Evolutionary conservation across 192 early-diverging fungal genomes (phyloP).

Genomic region (Linnemannia hyalina): DNA sequence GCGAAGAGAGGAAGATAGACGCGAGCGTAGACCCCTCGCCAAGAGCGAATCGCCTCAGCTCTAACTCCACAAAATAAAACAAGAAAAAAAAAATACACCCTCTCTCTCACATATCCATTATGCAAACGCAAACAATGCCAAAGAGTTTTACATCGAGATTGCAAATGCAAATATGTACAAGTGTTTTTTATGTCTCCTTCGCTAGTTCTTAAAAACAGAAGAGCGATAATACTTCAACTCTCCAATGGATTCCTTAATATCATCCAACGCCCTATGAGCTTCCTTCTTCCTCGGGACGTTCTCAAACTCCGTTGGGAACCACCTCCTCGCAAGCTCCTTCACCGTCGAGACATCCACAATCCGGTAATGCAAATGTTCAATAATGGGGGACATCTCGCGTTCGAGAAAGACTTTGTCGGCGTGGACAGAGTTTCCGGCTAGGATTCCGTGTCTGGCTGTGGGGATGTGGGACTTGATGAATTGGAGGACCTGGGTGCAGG

Average conservation of each 20-base stretch:
- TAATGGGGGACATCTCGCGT: slow-evolving; percentile 83
- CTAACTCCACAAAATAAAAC: not conserved
- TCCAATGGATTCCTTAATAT: slow-evolving; percentile 92
- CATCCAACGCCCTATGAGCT: slow-evolving; percentile 87
- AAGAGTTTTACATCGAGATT: not conserved
- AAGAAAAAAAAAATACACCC: not conserved
- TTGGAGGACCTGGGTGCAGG: slow-evolving; percentile 77
- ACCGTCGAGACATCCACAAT: slow-evolving; percentile 92
- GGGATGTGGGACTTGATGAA: slow-evolving; percentile 84
- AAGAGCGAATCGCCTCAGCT: not conserved
- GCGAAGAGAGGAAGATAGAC: not conserved
- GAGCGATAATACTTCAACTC: slow-evolving; percentile 86
- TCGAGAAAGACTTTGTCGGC: slow-evolving; percentile 88
- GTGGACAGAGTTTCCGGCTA: slow-evolving; percentile 96
- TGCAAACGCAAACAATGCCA: too few species aligned
- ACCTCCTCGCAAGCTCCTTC: slow-evolving; percentile 88
- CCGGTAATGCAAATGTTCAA: slow-evolving; percentile 86
- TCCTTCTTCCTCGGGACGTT: slow-evolving; percentile 71
- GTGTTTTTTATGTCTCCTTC: not conserved
- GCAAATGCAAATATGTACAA: not conserved
- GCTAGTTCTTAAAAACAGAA: slow-evolving; percentile 67
- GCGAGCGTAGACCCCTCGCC: not conserved
- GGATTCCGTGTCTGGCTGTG: slow-evolving; percentile 66
- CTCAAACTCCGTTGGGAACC: slow-evolving; percentile 72
- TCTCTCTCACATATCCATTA: too few species aligned